Evolutionary conservation across 202 grass and related monocot genomes (phyloP).

Genomic region (Schoenoplectus tabernaemontani): DNA sequence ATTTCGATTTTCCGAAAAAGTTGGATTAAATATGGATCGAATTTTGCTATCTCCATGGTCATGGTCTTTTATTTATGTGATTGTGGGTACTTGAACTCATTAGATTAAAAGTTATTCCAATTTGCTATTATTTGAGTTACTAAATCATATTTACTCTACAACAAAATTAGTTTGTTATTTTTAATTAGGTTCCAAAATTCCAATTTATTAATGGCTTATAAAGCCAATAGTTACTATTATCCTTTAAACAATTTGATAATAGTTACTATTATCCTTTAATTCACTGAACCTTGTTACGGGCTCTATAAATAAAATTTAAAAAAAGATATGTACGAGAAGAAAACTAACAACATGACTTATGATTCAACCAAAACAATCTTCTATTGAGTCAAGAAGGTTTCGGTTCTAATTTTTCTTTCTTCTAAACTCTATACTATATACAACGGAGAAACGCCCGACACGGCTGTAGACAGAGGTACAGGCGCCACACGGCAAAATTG

Average conservation of each 20-base stretch:
- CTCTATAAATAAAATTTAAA: background rate
- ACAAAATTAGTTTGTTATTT: background rate
- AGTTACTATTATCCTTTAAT: background rate
- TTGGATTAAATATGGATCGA: no score
- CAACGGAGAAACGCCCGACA: background rate
- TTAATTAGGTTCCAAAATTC: background rate
- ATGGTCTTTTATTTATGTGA: no score
- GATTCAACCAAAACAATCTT: constrained; percentile 3
- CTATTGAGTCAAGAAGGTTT: constrained; percentile 5
- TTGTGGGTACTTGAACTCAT: no score
- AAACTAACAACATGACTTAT: background rate
- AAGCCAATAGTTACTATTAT: background rate
- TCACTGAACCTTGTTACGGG: background rate
- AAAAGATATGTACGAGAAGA: background rate
- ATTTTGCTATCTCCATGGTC: no score
- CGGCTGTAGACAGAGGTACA: background rate
- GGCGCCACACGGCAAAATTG: constrained; percentile 19
- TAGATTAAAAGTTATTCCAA: no score
- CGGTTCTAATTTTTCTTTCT: background rate
- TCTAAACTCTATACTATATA: constrained; percentile 21
- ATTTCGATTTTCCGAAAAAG: no score
- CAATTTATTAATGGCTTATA: background rate
- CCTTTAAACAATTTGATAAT: background rate
- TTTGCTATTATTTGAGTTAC: no score
- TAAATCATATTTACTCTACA: no score